phyloP scores from a whole-genome alignment of 192 early-diverging fungal genomes.

The Coemansia sp. region DNA sequence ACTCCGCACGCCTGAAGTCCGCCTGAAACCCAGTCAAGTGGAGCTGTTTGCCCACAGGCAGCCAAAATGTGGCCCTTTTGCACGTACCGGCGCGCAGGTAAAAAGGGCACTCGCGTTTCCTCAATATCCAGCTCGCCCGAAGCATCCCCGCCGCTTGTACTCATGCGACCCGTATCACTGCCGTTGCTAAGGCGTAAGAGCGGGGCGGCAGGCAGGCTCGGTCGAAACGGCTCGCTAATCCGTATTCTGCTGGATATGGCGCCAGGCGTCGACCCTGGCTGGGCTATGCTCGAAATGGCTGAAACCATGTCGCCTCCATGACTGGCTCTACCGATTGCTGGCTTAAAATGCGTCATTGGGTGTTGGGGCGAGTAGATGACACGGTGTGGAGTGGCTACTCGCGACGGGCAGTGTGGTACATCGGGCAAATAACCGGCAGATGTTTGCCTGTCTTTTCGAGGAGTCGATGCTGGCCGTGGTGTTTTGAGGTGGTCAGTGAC shows the following conservation, averaged over 20 bases:
- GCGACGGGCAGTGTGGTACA: constrained; percentile 35
- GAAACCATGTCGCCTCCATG: background rate
- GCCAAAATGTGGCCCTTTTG: constrained; percentile 48
- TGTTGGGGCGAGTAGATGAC: constrained; percentile 44
- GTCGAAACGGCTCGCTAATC: constrained; percentile 4
- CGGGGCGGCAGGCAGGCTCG: background rate
- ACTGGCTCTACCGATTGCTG: background rate
- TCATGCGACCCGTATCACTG: constrained; percentile 1
- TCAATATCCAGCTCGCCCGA: constrained; percentile 34
- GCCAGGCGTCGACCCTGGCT: background rate
- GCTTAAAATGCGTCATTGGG: constrained; percentile 16
- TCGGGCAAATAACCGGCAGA: background rate
- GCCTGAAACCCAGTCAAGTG: constrained; percentile 48
- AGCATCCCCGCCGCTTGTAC: constrained; percentile 15
- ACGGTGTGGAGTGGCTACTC: constrained; percentile 45
- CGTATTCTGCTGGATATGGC: background rate
- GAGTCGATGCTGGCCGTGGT: constrained; percentile 10
- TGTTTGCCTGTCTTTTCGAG: background rate
- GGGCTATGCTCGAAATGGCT: background rate
- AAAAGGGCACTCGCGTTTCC: constrained; percentile 46
- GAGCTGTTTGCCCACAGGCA: constrained; percentile 50
- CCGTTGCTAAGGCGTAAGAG: constrained; percentile 15
- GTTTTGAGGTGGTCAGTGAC: background rate
- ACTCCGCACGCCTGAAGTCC: constrained; percentile 48
- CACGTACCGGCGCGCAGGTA: constrained; percentile 49